Percentiles rank a stretch among this genome's conserved stretches.
Evolutionary conservation across 192 early-diverging fungal species (phyloP).

Genomic region (Umbelopsis sp.): DNA sequence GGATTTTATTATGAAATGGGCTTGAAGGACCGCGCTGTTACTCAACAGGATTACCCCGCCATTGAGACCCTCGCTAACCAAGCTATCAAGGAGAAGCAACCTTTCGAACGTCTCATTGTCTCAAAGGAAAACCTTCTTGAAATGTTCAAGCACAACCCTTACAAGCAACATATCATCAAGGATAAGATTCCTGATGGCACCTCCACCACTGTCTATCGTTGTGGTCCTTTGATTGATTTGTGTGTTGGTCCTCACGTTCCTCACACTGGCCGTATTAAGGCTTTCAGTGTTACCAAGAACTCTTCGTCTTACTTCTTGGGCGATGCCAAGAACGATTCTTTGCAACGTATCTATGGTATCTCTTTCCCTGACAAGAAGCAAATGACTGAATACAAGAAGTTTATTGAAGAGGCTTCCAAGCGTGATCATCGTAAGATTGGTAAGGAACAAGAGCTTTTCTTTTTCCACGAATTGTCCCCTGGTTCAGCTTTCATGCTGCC

Average conservation of each 20-base stretch:
- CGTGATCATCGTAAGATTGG: slow-evolving; percentile 98
- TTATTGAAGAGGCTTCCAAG: slow-evolving; percentile 95
- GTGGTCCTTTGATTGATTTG: slow-evolving; percentile 97
- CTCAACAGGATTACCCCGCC: slow-evolving; percentile 79
- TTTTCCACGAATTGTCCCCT: slow-evolving; percentile 94
- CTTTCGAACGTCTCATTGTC: slow-evolving; percentile 87
- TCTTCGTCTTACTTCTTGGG: slow-evolving; percentile 98
- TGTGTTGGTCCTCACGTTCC: slow-evolving; percentile 96
- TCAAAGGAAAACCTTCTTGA: slow-evolving; percentile 89
- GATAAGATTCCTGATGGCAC: slow-evolving; percentile 91
- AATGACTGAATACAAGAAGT: slow-evolving; percentile 94
- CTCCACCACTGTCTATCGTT: slow-evolving; percentile 96
- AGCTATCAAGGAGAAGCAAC: slow-evolving; percentile 94
- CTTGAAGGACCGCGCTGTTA: slow-evolving; percentile 73
- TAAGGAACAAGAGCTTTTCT: slow-evolving; percentile 97
- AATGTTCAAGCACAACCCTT: slow-evolving; percentile 99
- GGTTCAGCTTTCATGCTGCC: slow-evolving; percentile 95
- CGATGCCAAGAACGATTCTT: slow-evolving; percentile 95
- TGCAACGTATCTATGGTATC: slow-evolving; percentile 98
- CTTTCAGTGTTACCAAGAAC: slow-evolving; percentile 93
- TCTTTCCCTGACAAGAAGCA: slow-evolving; percentile 99
- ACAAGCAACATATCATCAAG: slow-evolving; percentile 95
- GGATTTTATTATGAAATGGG: slow-evolving; percentile 98
- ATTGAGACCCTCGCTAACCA: slow-evolving; percentile 88
- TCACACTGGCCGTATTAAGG: slow-evolving; percentile 91